Evolutionary conservation across 768 basidiomycete genomes (phyloP).

Genomic region (Lactarius sanguifluus): DNA sequence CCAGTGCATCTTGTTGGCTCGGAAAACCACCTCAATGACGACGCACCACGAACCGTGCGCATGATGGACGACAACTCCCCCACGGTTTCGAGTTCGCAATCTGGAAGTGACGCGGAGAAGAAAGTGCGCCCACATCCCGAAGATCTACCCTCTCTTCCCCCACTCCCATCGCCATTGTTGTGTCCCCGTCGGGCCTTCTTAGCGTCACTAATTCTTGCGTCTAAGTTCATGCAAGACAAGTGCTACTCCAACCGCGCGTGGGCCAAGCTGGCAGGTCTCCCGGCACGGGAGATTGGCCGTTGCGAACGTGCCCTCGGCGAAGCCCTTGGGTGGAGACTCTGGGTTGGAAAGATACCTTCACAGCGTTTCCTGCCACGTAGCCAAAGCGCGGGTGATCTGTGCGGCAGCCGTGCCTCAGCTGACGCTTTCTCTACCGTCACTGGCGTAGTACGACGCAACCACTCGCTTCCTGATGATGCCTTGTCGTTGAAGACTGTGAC

Average conservation of each 20-base stretch:
- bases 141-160: constrained; percentile 39
- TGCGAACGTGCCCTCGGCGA: constrained; percentile 88
- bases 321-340: constrained; percentile 87
- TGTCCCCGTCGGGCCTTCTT: constrained; percentile 90
- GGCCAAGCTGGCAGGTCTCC: constrained; percentile 90
- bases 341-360: constrained; percentile 73
- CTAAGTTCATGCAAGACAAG: constrained; percentile 91
- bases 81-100: constrained; percentile 4
- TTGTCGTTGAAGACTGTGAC: not conserved
- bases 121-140: constrained; percentile 27
- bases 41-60: constrained; percentile 24
- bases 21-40: constrained; percentile 8
- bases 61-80: constrained; percentile 22
- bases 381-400: constrained; percentile 21
- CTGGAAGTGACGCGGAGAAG: constrained; percentile 22
- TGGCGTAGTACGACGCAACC: constrained; percentile 16
- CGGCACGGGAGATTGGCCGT: constrained; percentile 79
- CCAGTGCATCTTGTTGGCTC: constrained; percentile 10
- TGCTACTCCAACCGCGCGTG: constrained; percentile 93
- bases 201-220: constrained; percentile 83
- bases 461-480: constrained; percentile 14
- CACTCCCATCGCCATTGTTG: constrained; percentile 75
- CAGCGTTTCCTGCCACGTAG: constrained; percentile 21
- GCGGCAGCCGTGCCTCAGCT: not conserved
- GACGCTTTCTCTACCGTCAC: constrained; percentile 1